Conservation (phyloP, 2,329 filamentous ascomycete genomes). For the Simplicillium sp. region DNA sequence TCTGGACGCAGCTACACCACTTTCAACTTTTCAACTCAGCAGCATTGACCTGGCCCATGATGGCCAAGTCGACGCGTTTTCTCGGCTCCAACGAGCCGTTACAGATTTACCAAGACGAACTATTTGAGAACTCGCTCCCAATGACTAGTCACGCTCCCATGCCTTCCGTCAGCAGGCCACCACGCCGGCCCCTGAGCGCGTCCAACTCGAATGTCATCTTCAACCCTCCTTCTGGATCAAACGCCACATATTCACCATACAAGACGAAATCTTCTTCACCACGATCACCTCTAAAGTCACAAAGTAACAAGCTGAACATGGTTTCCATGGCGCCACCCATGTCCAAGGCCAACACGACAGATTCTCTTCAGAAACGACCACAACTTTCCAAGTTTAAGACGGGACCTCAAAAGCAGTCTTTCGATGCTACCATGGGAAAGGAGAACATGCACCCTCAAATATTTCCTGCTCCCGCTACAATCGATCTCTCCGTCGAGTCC, state of each 20-base stretch:
- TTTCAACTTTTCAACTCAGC: conserved; percentile 1
- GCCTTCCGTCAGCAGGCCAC: conserved; percentile 38
- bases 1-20: neutral
- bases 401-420: conserved; percentile 40
- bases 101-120: conserved; percentile 43
- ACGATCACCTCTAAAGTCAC: conserved; percentile 44
- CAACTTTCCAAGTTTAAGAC: conserved; percentile 51
- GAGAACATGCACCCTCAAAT: conserved; percentile 45
- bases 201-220: conserved; percentile 56
- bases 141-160: conserved; percentile 49
- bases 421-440: conserved; percentile 38
- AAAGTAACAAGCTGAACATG: conserved; percentile 54
- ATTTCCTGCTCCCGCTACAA: conserved; percentile 36
- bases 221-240: conserved; percentile 47
- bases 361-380: conserved; percentile 61
- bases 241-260: conserved; percentile 55
- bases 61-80: conserved; percentile 44
- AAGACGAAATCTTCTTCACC: conserved; percentile 56
- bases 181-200: conserved; percentile 36
- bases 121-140: conserved; percentile 32
- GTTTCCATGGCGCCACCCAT: conserved; percentile 58
- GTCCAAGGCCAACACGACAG: conserved; percentile 44
- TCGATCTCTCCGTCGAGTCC: conserved; percentile 41
- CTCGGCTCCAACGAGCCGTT: conserved; percentile 35
- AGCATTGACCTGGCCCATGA: conserved; percentile 27